Conservation (phyloP, 345 rosid genomes). For the Aquilaria sinensis region DNA sequence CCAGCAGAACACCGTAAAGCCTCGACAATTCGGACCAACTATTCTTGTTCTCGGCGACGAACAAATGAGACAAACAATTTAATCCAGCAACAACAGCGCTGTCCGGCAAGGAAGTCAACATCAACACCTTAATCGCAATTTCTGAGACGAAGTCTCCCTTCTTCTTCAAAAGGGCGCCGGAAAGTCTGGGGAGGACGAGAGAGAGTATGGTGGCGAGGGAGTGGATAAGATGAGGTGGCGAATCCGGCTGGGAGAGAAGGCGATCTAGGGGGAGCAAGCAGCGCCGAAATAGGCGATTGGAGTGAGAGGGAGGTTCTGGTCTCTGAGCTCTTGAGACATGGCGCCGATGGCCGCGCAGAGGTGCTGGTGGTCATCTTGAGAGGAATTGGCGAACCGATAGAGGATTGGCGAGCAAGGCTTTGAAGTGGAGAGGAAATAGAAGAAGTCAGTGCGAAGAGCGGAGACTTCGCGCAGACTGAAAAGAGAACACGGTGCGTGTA, state of each 20-base stretch:
- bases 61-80: slow-evolving; percentile 54
- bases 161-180: slow-evolving; percentile 40
- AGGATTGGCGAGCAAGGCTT: no score
- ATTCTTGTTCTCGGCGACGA: slow-evolving; percentile 33
- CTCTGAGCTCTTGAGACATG: no score
- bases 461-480: no score
- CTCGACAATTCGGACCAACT: slow-evolving; percentile 46
- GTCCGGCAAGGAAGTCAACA: slow-evolving; percentile 31
- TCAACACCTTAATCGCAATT: slow-evolving; percentile 35
- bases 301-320: no score
- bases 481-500: no score
- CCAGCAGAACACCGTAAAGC: slow-evolving; percentile 35
- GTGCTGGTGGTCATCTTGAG: no score
- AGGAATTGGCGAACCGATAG: no score
- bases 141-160: slow-evolving; percentile 46
- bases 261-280: slow-evolving; percentile 55
- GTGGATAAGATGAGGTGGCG: slow-evolving; percentile 35
- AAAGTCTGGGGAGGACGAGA: no score
- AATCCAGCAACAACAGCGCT: slow-evolving; percentile 46
- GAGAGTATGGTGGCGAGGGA: no score
- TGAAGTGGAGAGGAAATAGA: no score
- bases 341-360: no score
- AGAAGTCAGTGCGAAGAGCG: no score
- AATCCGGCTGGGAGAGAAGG: slow-evolving; percentile 29
- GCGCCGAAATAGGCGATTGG: slow-evolving; percentile 74